Base-by-base conservation (phyloP, 108 stramenopile species). In the Cafeteria roenbergensis region DNA sequence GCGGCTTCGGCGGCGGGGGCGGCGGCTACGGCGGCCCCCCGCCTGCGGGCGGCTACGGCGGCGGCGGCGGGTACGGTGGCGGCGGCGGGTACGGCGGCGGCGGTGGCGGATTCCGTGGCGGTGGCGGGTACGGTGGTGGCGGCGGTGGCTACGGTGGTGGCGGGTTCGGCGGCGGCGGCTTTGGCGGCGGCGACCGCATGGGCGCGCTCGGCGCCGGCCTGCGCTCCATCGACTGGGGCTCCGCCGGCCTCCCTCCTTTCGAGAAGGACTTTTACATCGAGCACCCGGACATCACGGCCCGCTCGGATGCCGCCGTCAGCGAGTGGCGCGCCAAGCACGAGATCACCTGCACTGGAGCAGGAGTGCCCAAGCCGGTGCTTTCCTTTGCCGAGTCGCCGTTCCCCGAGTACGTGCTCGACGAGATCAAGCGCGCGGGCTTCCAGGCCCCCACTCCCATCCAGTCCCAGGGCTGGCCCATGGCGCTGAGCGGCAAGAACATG, bases 391-490 rank as follows among this genome's bases (percentile, higher is more conserved):
- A 94, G 66, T 94, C 94, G 1, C 83, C 85, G 32, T 95, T 96
- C 90, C 92, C 92, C 2, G 89, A 93, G 60, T 94, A 93, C 64
- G 84, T 99, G 8, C 71, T 94, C 28, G 71, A 62, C n/a, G 94
- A 95, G 67, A 92, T 99, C 8, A 64, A 90, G 54, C 87, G 90
- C 74, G 86, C 86, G 30, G 98, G 98, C 24, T 99, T 95, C 73
- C 82, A 87, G 9, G 81, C 77, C 65, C 98, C 98, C 0, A 91
- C 98, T 37, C 93, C 98, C 2, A 97, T 97, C 63, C 98, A 99
- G 86, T 79, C 83, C 32, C 95, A 97, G 70, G 94, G 95, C 24
- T 97, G 95, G 95, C 98, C 98, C n/a, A 95, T 97, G 90, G 98
- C 94, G 0, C 68, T 97, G 50, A 81, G 87, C 62, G 95, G 95